A percentile compares a stretch with the other conserved stretches of the same genome.
phyloP scores from a whole-genome alignment of 1,139 yeast genomes.

The Kazachstania sp. region DNA sequence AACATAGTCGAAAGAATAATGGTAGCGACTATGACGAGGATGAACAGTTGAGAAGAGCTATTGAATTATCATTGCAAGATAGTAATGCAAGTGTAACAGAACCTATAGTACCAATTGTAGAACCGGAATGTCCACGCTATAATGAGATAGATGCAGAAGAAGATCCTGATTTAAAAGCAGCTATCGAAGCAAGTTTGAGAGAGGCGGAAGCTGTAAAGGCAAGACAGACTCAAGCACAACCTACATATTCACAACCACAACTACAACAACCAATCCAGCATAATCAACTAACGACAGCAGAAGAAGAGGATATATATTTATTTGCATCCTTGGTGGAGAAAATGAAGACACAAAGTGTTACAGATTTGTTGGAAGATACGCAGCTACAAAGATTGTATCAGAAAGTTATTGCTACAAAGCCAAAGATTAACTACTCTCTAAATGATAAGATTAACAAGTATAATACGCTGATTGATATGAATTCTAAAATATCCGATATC shows the following conservation, averaged over 20 bases:
- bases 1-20: constrained; percentile 7
- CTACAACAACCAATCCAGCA: constrained; percentile 32
- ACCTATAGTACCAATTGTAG: constrained; percentile 21
- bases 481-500: constrained; percentile 73
- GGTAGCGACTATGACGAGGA: constrained; percentile 43
- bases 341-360: constrained; percentile 42
- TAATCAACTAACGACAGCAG: constrained; percentile 65
- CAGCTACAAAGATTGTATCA: constrained; percentile 57
- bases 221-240: constrained; percentile 8
- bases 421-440: constrained; percentile 63
- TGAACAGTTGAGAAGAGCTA: constrained; percentile 69
- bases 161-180: constrained; percentile 87
- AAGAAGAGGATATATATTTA: constrained; percentile 66
- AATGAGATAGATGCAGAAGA: constrained; percentile 46
- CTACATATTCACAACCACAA: constrained; percentile 12
- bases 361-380: constrained; percentile 52
- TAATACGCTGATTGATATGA: constrained; percentile 66
- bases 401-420: constrained; percentile 57
- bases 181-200: constrained; percentile 84
- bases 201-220: constrained; percentile 48
- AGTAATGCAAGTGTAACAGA: constrained; percentile 25
- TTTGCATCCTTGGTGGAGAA: constrained; percentile 60
- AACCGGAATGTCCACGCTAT: neutral
- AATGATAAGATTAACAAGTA: constrained; percentile 57
- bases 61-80: constrained; percentile 69